Evolutionary conservation across 768 basidiomycete species (phyloP).

Genomic region (Lactarius quietus): DNA sequence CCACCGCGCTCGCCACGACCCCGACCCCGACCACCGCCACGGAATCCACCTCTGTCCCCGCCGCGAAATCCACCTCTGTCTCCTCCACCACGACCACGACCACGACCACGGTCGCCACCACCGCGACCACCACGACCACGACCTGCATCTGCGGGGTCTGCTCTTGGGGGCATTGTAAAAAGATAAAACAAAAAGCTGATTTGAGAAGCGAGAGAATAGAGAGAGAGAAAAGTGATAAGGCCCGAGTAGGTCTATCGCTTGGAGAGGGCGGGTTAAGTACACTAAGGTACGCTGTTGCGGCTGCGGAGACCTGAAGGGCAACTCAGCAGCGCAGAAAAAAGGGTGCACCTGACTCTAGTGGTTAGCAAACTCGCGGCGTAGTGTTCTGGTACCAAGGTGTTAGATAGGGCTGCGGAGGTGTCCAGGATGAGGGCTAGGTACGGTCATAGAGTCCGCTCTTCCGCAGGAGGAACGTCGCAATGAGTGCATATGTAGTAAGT

Average conservation of each 20-base stretch:
- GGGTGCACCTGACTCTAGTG: background rate
- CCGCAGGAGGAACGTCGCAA: background rate
- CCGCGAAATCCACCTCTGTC: background rate
- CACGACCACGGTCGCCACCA: background rate
- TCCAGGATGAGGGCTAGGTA: background rate
- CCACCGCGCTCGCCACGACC: constrained; percentile 28
- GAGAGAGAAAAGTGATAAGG: background rate
- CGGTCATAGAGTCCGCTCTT: background rate
- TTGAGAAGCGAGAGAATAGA: accelerated
- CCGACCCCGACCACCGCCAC: background rate
- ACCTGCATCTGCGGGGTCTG: background rate
- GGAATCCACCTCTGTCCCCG: background rate
- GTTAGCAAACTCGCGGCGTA: background rate
- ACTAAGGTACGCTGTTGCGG: background rate
- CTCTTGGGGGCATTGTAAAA: background rate
- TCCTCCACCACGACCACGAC: background rate
- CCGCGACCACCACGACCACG: constrained; percentile 1
- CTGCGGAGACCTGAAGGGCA: background rate
- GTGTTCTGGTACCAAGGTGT: background rate
- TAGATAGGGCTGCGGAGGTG: background rate
- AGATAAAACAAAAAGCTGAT: background rate
- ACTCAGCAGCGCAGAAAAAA: background rate
- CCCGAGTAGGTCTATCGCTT: background rate
- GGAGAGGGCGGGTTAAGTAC: background rate
- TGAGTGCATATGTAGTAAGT: background rate